Conservation (phyloP, 768 basidiomycete genomes). For the Tylopilus intermedius region DNA sequence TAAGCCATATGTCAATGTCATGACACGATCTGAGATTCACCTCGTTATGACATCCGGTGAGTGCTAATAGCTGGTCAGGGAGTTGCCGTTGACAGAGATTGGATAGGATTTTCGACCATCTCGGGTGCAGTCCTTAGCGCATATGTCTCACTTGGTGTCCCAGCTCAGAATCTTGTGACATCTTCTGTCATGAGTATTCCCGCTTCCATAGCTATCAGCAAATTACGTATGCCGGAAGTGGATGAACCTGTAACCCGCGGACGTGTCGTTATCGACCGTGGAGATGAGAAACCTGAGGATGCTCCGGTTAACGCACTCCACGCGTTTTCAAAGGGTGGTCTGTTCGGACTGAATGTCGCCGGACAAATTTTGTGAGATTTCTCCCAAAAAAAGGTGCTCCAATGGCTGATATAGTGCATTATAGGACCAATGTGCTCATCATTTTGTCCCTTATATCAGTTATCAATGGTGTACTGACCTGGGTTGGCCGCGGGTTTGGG, state of each 20-base stretch:
- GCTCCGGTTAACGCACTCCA: conserved; percentile 76
- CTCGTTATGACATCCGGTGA: conserved; percentile 80
- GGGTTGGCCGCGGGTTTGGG: conserved; percentile 84
- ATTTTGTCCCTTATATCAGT: conserved; percentile 76
- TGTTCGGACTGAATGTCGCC: conserved; percentile 81
- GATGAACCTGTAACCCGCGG: conserved; percentile 87
- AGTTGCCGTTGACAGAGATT: conserved; percentile 2
- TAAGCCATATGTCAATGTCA: conserved; percentile 74
- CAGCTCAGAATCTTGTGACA: conserved; percentile 74
- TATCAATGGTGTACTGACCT: conserved; percentile 82
- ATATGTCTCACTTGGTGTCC: conserved; percentile 76
- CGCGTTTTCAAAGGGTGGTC: conserved; percentile 81
- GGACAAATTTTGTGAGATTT: conserved; percentile 73
- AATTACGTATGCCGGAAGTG: conserved; percentile 77
- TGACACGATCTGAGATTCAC: conserved; percentile 85
- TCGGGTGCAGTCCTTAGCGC: conserved; percentile 85
- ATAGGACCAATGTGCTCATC: conserved; percentile 77
- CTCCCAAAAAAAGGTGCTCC: not conserved
- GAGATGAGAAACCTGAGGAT: conserved; percentile 48
- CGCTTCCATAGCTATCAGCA: conserved; percentile 88
- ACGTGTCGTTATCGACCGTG: conserved; percentile 73
- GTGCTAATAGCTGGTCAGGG: conserved; percentile 6
- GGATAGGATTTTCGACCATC: conserved; percentile 76
- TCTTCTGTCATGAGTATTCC: conserved; percentile 95
- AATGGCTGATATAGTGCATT: conserved; percentile 5